Evolutionary conservation across 2,329 filamentous ascomycete genomes (phyloP), one percentile per base, ranked within the genome.

Genomic region (Paradendryphiella salina): DNA sequence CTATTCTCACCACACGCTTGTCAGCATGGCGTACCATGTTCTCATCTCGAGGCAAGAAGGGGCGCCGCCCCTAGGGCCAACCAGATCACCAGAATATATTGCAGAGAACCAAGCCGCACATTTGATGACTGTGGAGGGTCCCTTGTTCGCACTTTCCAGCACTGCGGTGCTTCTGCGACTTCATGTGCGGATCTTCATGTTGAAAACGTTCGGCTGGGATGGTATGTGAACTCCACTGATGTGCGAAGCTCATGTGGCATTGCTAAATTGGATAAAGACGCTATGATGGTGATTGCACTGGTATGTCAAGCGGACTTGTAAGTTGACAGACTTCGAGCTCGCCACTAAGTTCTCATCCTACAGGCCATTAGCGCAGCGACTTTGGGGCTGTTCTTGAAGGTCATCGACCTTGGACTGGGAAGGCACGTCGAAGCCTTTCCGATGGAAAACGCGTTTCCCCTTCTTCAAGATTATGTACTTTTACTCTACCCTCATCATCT

Each of bases 401-500:
- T 59, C 31, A 46, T 54, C 1, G 56, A 72, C 3, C 63, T 77
- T 48, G 80, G 79, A 2, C 61, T 82, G 6, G 80, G 80, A 5
- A 70, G 64, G 35, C 79, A 81, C 49, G 65, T 65, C 1, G 62
- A 73, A 77, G 59, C 56, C 29, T 59, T 64, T 21, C 29, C 56
- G 48, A 2, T 35, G 14, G 7, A 50, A 57, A 14, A 75, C 76
- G 43, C 66, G n/a, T 64, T 15, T 60, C 59, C 17, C 57, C 52
- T 33, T 76, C 75, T 56, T 64, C 66, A 23, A 75, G 34, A 75
- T 76, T 50, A 71, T 73, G 33, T 69, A 64, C 46, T 75, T 75
- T 47, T 77, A 81, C 57, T 75, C 76, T 4, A 63, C 82, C 38
- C 67, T 80, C 33, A 73, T 77, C 14, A 74, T 80, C 53, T 55